Evolutionary conservation across 2,329 filamentous ascomycete genomes (phyloP).

Genomic region (Diatrype stigma): DNA sequence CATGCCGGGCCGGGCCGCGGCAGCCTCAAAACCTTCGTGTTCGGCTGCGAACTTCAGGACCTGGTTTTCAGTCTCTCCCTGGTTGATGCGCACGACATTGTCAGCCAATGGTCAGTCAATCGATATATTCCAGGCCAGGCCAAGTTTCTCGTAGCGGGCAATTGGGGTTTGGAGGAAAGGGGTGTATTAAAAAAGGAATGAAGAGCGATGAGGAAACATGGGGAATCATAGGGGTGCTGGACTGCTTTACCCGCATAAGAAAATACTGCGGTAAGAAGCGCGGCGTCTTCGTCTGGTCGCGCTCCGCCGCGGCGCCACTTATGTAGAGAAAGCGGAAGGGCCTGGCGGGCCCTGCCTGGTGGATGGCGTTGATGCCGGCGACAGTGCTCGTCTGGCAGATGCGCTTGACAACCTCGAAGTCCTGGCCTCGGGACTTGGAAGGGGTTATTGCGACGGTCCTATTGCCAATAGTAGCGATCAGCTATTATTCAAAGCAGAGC

Average conservation of each 20-base stretch:
- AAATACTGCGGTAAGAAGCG: slow-evolving; percentile 35
- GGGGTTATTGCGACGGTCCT: slow-evolving; percentile 27
- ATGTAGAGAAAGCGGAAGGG: slow-evolving; percentile 33
- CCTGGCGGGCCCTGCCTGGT: slow-evolving; percentile 19
- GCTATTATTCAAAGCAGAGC: too few species aligned
- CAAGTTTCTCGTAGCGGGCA: too few species aligned
- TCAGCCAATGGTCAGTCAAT: not conserved
- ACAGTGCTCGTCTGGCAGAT: slow-evolving; percentile 21
- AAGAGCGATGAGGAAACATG: too few species aligned
- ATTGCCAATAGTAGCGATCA: not conserved
- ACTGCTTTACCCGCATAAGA: slow-evolving; percentile 42
- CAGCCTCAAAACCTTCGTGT: slow-evolving; percentile 34
- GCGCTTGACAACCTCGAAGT: slow-evolving; percentile 18
- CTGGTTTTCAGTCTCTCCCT: slow-evolving; percentile 44
- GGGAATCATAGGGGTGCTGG: too few species aligned
- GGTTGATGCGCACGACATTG: not conserved
- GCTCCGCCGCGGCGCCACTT: slow-evolving; percentile 40
- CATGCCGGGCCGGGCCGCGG: slow-evolving; percentile 39
- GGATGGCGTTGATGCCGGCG: slow-evolving; percentile 22
- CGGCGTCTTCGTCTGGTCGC: slow-evolving; percentile 41
- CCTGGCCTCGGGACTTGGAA: slow-evolving; percentile 11
- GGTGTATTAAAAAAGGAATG: too few species aligned
- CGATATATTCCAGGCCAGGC: too few species aligned
- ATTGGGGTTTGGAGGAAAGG: too few species aligned
- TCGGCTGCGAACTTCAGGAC: slow-evolving; percentile 38